Evolutionary conservation across 495 filamentous ascomycete genomes (phyloP).

Genomic region (Aspergillus saccharolyticus): DNA sequence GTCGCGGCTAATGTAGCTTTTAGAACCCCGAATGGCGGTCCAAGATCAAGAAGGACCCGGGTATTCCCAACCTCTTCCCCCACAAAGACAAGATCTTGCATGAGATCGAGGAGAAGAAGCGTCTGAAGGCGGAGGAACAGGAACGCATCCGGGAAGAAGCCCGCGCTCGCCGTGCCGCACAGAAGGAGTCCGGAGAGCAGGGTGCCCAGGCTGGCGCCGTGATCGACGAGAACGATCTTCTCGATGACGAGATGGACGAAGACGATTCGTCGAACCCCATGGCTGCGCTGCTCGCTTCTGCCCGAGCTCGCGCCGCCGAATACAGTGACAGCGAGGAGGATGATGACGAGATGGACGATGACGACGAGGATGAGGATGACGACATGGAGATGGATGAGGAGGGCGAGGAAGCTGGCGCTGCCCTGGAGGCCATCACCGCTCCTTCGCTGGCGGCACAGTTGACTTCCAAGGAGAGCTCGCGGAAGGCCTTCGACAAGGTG

Average conservation of each 20-base stretch:
- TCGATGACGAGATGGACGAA: conserved; percentile 49
- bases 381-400: conserved; percentile 49
- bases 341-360: conserved; percentile 55
- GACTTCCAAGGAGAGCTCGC: conserved; percentile 62
- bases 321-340: conserved; percentile 64
- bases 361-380: conserved; percentile 57
- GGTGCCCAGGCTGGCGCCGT: conserved; percentile 39
- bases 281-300: conserved; percentile 89
- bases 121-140: conserved; percentile 74
- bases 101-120: conserved; percentile 85
- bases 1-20: conserved; percentile 6
- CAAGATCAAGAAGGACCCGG: conserved; percentile 91
- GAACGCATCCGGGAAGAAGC: conserved; percentile 63
- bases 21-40: conserved; percentile 92
- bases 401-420: conserved; percentile 35
- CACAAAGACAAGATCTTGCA: conserved; percentile 93
- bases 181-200: conserved; percentile 36
- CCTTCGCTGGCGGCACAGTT: conserved; percentile 32
- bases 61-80: conserved; percentile 94
- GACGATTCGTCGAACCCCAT: conserved; percentile 75
- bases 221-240: conserved; percentile 44
- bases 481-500: conserved; percentile 86
- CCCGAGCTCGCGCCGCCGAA: conserved; percentile 74
- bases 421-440: conserved; percentile 19
- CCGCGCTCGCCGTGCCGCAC: conserved; percentile 53